A percentile compares a stretch with the other conserved stretches of the same genome.
phyloP scores from a whole-genome alignment of 1,139 yeast species.

The Debaryomyces robertsiae region DNA sequence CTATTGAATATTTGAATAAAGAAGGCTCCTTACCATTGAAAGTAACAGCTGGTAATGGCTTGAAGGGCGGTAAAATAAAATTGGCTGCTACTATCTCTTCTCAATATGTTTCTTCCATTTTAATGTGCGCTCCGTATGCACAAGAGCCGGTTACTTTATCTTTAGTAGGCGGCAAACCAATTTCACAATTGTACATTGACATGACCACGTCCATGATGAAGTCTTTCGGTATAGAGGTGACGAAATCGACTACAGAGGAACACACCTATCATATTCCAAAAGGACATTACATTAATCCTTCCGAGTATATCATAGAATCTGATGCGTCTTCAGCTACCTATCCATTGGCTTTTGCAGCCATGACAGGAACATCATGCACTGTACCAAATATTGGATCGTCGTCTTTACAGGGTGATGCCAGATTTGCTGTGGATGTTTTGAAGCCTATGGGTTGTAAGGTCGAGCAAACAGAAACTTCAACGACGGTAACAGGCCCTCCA shows the following conservation, averaged over 20 bases:
- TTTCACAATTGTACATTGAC: slow-evolving; percentile 91
- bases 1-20: slow-evolving; percentile 67
- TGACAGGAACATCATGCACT: slow-evolving; percentile 90
- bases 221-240: slow-evolving; percentile 82
- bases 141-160: slow-evolving; percentile 82
- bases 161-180: slow-evolving; percentile 94
- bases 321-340: slow-evolving; percentile 99
- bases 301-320: slow-evolving; percentile 85
- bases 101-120: slow-evolving; percentile 92
- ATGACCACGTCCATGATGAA: slow-evolving; percentile 98
- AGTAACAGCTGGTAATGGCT: slow-evolving; percentile 67
- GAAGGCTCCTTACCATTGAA: slow-evolving; percentile 87
- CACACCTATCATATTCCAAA: slow-evolving; percentile 89
- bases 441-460: slow-evolving; percentile 95
- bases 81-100: slow-evolving; percentile 96
- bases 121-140: slow-evolving; percentile 99
- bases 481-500: slow-evolving; percentile 91
- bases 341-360: slow-evolving; percentile 97
- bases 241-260: slow-evolving; percentile 66
- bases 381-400: slow-evolving; percentile 92
- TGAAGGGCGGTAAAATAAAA: slow-evolving; percentile 90
- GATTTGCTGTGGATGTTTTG: slow-evolving; percentile 91
- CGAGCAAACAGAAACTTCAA: slow-evolving; percentile 75
- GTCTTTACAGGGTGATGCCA: slow-evolving; percentile 96
- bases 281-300: slow-evolving; percentile 78